Conservation (phyloP, 495 filamentous ascomycete species). For the Penicillium longicatenatum region DNA sequence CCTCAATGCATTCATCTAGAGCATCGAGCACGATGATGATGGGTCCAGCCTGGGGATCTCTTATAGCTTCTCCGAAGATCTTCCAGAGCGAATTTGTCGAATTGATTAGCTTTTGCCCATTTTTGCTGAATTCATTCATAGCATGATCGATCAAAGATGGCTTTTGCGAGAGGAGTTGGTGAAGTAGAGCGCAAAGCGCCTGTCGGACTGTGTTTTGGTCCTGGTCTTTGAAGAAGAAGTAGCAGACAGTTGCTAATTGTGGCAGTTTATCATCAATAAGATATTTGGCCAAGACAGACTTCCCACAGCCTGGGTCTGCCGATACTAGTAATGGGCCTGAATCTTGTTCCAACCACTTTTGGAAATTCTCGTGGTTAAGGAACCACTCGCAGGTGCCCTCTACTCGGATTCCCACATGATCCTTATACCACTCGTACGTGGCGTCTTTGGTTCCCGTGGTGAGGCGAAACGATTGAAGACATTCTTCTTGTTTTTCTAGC, state of each 20-base stretch:
- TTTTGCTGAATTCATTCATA: no score
- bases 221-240: constrained; percentile 38
- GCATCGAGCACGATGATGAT: constrained; percentile 43
- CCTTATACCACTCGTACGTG: no score
- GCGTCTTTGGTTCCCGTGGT: no score
- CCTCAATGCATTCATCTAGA: constrained; percentile 42
- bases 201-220: constrained; percentile 24
- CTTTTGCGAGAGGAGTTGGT: constrained; percentile 31
- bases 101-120: no score
- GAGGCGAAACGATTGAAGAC: no score
- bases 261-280: constrained; percentile 32
- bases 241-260: constrained; percentile 23
- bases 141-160: constrained; percentile 22
- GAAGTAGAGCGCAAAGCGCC: constrained; percentile 36
- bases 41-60: constrained; percentile 21
- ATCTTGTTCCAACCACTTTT: constrained; percentile 21
- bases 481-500: no score
- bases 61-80: constrained; percentile 13
- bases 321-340: constrained; percentile 35
- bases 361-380: constrained; percentile 23
- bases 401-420: constrained; percentile 17
- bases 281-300: constrained; percentile 38
- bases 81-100: constrained; percentile 29
- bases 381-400: constrained; percentile 41
- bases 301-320: constrained; percentile 46